Evolutionary conservation across 176 grass and related monocot genomes (phyloP), one percentile per base, ranked within the genome.

Genomic region (Echinochloa phyllopogon): DNA sequence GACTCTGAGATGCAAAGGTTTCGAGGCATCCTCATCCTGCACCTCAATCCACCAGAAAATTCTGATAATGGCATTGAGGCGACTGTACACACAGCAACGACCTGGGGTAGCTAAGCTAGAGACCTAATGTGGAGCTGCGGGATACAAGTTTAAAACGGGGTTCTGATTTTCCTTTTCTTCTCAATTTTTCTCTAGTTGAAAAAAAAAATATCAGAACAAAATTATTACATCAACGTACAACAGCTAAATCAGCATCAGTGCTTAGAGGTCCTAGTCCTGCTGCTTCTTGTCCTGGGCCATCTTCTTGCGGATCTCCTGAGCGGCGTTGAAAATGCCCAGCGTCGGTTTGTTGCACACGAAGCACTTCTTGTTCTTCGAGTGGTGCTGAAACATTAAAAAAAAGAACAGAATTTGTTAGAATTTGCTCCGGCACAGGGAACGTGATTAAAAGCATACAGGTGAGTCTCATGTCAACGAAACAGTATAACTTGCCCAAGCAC

Each of bases 331-430:
- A 33, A 95, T 95, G 72, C 89, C 96, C 4, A 92, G 81, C 0
- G 96, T 98, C 39, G 96, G 92, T 36, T 98, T 94, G 77, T 92
- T 92, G 81, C 93, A 98, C 42, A 98, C 93, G 6, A 78, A 92
- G 52, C 93, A 98, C 77, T 94, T 98, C 77, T 98, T 98, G 77
- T 95, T 98, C 87, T 81, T 98, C 3, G 91, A 88, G 68, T 96
- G 91, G 84, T 98, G 96, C 93, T 96, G 91, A 25, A 89, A 79
- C 8, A 88, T 16, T 13, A 77, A 77, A 33, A 33, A 33, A 33
- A 70, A 50, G 1, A 72, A 38, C 2, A 76, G 13, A 84, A 40
- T 45, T 69, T 12, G 69, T 79, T 39, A 75, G 27, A 36, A 74
- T 44, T 74, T 77, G 5, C 16, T 11, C 40, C 43, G 17, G 6